These are phyloP conservation scores for Kwoniella europaea DNA, from an alignment of 768 basidiomycete genomes.

Conservation along the genomic window DNA sequence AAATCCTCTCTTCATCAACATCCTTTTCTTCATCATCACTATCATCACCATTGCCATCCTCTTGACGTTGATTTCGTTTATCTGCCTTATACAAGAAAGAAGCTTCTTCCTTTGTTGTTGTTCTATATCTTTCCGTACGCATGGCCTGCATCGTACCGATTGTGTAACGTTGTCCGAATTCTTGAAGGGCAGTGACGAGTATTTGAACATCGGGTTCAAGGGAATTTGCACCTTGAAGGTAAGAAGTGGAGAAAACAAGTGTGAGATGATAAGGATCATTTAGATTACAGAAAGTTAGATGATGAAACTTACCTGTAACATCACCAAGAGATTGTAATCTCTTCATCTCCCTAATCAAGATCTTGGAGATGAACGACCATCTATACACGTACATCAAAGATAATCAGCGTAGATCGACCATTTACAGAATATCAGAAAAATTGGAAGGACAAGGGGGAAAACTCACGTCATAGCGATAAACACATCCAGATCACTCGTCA, in stretches of 20 bases:
- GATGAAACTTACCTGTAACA: constrained; percentile 17
- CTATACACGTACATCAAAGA: constrained; percentile 10
- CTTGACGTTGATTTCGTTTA: neutral
- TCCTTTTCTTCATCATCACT: neutral
- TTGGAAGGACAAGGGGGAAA: no score
- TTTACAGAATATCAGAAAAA: neutral
- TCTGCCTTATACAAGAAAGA: constrained; percentile 30
- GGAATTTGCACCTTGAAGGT: constrained; percentile 23
- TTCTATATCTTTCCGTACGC: constrained; percentile 35
- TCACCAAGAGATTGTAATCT: constrained; percentile 39
- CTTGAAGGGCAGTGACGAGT: constrained; percentile 31
- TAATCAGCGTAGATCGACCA: neutral
- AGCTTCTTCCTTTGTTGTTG: constrained; percentile 28
- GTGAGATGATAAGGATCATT: no score
- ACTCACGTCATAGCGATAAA: constrained; percentile 53
- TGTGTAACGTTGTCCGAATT: constrained; percentile 37
- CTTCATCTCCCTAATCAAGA: constrained; percentile 51
- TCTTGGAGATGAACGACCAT: constrained; percentile 47
- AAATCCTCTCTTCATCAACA: neutral
- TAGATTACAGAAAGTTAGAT: no score
- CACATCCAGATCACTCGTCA: constrained; percentile 41
- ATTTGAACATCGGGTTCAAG: constrained; percentile 42
- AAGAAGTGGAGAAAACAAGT: neutral
- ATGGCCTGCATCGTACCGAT: constrained; percentile 40
- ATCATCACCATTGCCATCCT: neutral